Evolutionary conservation across 345 rosid species (phyloP), one percentile per base, ranked within the genome.

Genomic region (Lumnitzera littorea): DNA sequence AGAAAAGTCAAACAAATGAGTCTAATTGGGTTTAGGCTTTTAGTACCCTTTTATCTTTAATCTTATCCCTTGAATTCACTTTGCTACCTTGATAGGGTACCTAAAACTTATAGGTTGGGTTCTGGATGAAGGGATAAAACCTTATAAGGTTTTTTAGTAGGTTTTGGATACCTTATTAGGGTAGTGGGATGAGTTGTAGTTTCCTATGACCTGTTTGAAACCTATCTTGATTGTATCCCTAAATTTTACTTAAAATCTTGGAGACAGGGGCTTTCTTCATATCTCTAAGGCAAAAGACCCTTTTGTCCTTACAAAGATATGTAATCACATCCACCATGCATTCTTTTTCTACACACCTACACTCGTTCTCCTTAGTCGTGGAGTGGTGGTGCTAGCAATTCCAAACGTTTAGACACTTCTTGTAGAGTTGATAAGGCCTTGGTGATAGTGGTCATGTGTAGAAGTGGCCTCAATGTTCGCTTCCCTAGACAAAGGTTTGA

Each of bases 401-500:
- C 99, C 99, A 94, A 9, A 94, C 74, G 68, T 85, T 83, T 54
- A 90, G 70, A 64, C 68, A 82, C 62, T 62, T 66, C 13, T 87
- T 78, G 84, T 57, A 90, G 83, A n/a, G 77, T 82, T 16, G 74
- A 65, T 29, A 92, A 66, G 8, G 78, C 84, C 27, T 83, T 84
- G 2, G 86, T 72, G 51, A 87, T 60, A 60, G 95, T 65, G 48
- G 89, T 71, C 41, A 85, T 57, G 63, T 61, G 59, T 23, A 91
- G 65, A 36, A 94, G 86, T 48, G 84, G 76, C 67, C 74, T 78
- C 74, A 94, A 71, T 1, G 96, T 82, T 15, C 96, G 99, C 77
- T 94, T 94, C 64, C 97, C 99, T 24, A 94, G 82, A 67, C 99
- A 94, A 72, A 94, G 91, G 73, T 94, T 95, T 27, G 97, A 84